Evolutionary conservation across 2,329 filamentous ascomycete species (phyloP), one percentile per base, ranked within the genome.

Genomic region (Clarireedia homoeocarpa): DNA sequence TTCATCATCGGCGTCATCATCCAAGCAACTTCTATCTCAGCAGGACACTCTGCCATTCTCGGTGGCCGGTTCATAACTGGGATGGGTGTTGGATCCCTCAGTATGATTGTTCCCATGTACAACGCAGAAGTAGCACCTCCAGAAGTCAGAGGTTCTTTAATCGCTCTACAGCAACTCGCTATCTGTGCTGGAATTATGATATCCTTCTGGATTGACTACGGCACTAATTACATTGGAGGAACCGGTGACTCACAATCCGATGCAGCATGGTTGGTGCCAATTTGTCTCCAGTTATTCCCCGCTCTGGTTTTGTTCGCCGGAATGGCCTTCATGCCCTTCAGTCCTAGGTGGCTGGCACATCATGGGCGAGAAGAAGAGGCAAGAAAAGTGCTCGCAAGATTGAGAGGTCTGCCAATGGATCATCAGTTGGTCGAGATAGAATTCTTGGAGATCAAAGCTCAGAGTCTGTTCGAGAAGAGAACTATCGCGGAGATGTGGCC

Each of bases 361-460:
- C 84, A 88, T 64, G 75, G 74, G 56, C 83, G 86, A 38, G 86
- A 91, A 64, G 77, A 77, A 0, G 87, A 91, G 67, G 85, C 85
- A 0, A 79, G 81, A 15, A 67, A 68, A 9, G 81, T 84, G 1
- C 76, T 92, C 1, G 81, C 86, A 0, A 75, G 68, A 50, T 80
- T 92, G 2, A 82, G 89, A 24, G 77, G 76, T 5, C 77, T 89
- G 0, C 69, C 80, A 0, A 66, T 73, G 15, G 79, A 86, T 60
- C 79, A 90, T 65, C 83, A 88, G 56, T 77, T 89, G 0, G 80
- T 91, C 39, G 79, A 86, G 61, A 75, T 90, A 1, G 89, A 92
- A 65, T 90, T 86, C 66, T 78, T 90, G n/a, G 88, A 92, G 68
- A 91, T 92, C 72, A 88, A 89, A 69, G 86, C 88, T 0, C 85